Percentiles rank a stretch among this genome's conserved stretches.
These are phyloP conservation scores for Fusarium annulatum DNA, from an alignment of 2,329 filamentous ascomycete genomes.

Conservation along the genomic window DNA sequence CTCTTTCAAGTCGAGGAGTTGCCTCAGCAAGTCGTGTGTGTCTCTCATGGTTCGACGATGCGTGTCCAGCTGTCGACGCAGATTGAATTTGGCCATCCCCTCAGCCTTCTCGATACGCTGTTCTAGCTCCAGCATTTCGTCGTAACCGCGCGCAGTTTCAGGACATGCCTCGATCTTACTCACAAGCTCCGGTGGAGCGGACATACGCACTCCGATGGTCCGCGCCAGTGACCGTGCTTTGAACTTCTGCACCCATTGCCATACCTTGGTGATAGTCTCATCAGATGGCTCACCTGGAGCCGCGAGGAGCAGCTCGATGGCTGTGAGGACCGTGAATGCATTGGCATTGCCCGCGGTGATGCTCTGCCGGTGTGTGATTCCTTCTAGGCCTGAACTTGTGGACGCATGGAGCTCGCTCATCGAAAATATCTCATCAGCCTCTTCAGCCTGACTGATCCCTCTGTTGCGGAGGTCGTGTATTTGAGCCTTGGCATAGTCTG, in stretches of 20 bases:
- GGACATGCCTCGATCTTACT: neutral
- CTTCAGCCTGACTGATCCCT: neutral
- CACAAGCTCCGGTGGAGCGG: neutral
- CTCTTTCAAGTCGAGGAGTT: neutral
- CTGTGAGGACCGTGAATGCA: neutral
- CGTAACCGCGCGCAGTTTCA: neutral
- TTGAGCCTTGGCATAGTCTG: neutral
- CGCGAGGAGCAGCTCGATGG: neutral
- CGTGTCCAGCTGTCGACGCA: neutral
- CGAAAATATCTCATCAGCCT: neutral
- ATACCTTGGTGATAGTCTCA: neutral
- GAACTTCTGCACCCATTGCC: neutral
- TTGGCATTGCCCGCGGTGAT: neutral
- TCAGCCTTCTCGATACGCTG: neutral
- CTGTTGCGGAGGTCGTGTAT: neutral
- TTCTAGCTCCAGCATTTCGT: neutral
- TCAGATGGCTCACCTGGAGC: neutral
- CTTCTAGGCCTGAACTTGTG: neutral
- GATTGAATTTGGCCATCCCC: neutral
- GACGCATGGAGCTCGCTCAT: neutral
- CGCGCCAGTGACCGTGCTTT: neutral
- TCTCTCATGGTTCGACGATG: neutral
- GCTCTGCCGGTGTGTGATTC: neutral
- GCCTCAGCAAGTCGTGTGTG: neutral
- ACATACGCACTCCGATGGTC: neutral